Conservation (phyloP, 1,284 basidiomycete genomes). For the Agroathelia rolfsii region DNA sequence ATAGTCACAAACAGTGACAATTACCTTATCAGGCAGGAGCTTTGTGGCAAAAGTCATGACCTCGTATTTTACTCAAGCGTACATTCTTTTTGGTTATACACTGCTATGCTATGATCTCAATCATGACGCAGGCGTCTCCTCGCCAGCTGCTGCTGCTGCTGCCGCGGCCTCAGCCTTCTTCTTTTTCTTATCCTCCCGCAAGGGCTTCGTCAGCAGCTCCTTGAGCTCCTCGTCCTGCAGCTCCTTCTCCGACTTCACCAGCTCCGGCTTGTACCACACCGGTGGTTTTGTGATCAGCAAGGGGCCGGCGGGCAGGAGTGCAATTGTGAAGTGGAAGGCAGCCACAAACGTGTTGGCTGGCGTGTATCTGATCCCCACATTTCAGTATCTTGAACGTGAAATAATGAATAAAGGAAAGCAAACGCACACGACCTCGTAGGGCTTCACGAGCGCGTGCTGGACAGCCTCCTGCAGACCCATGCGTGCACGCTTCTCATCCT, state of each 20-base stretch:
- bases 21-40: too few relatives aligned
- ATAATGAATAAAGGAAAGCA: conserved; percentile 4
- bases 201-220: conserved; percentile 63
- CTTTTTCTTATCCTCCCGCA: conserved; percentile 89
- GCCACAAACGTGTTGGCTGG: conserved; percentile 76
- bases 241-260: conserved; percentile 83
- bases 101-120: neutral
- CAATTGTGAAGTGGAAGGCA: conserved; percentile 93
- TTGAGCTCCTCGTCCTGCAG: conserved; percentile 84
- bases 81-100: conserved; percentile 11
- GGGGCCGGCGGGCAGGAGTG: conserved; percentile 79
- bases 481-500: conserved; percentile 91
- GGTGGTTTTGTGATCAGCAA: conserved; percentile 80
- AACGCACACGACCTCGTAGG: conserved; percentile 81
- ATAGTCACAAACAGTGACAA: too few relatives aligned
- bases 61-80: conserved; percentile 3
- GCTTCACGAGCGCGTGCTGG: conserved; percentile 83
- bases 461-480: conserved; percentile 96
- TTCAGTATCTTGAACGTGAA: conserved; percentile 8
- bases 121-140: conserved; percentile 13
- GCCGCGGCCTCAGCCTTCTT: conserved; percentile 72
- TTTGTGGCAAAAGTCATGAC: too few relatives aligned
- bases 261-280: conserved; percentile 86
- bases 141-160: conserved; percentile 31
- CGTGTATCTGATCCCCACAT: conserved; percentile 60